phyloP scores from a whole-genome alignment of 2,329 filamentous ascomycete genomes.

The Trichoderma aggressivum region DNA sequence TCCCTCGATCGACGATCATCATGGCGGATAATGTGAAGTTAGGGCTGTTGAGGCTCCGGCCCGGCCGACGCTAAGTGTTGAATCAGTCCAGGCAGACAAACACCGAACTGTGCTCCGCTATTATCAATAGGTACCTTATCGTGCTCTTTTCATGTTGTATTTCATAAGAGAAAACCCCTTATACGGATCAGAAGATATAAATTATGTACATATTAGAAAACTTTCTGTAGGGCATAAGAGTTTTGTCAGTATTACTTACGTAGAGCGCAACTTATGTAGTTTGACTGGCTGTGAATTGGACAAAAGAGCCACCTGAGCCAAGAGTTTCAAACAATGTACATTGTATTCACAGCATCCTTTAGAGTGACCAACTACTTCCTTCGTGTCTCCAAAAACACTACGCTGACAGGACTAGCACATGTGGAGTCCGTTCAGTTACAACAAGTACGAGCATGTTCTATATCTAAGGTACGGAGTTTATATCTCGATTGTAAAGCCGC shows the following conservation, averaged over 20 bases:
- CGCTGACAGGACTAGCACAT: not conserved
- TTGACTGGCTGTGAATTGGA: not conserved
- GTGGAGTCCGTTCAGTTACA: not conserved
- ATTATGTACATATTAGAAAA: not conserved
- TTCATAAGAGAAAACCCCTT: not conserved
- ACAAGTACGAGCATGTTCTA: not conserved
- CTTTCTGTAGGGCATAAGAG: not conserved
- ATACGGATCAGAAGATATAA: not conserved
- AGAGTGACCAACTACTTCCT: not conserved
- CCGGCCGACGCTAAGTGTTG: not conserved
- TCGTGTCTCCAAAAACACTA: not conserved
- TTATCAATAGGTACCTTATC: no score
- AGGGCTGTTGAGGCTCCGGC: not conserved
- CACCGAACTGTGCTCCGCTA: fast-evolving
- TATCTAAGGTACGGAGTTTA: not conserved
- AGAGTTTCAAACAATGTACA: not conserved
- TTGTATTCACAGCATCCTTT: not conserved
- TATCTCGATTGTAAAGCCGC: not conserved
- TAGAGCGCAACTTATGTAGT: not conserved
- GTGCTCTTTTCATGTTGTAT: no score
- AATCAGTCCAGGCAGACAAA: not conserved
- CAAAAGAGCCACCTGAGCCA: not conserved
- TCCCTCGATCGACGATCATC: not conserved
- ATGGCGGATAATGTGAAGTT: not conserved
- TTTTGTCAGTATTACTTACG: not conserved